Evolutionary conservation across 106 monocot species (phyloP), one percentile per base, ranked within the genome.

Genomic region (Dactylorhiza incarnata): DNA sequence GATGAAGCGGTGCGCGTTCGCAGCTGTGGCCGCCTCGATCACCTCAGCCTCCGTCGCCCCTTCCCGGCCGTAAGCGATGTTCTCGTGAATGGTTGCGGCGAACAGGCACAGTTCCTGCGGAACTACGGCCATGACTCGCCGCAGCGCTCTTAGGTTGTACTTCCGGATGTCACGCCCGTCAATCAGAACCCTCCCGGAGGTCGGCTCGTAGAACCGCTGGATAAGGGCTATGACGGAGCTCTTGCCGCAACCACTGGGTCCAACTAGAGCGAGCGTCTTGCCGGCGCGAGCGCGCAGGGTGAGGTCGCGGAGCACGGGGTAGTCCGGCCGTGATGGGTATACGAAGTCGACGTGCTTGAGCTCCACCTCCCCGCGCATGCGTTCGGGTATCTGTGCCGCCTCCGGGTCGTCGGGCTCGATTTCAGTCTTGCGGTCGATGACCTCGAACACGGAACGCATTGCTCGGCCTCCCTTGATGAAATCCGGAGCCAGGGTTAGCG

Each of bases 401-500:
- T 92, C 90, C 0, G 79, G 56, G 43, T 97, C 97, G 46, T 97
- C 97, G 9, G 97, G 91, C 11, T 97, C 97, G 66, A 97, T 84
- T 79, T 97, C 97, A 0, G 94, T 94, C 75, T 83, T 87, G 6
- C 97, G 83, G 71, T 97, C 97, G 15, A 97, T 73, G 23, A 90
- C 69, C 53, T 91, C 89, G 70, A 97, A 97, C 52, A 94, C 91
- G 4, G 97, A 91, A 22, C 86, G 81, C 89, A 94, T 88, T n/a
- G 97, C 97, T 0, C 87, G 89, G 4, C 97, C 94, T 5, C 97
- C 97, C 68, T 94, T 93, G 74, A 97, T 88, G 87, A 97, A 94
- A 71, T 97, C 93, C 5, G 97, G 94, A 2, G 97, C 97, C 2
- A 97, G 84, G 9, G 97, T 94, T 3, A 97, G 84, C 3, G 97